Evolutionary conservation across 2,329 filamentous ascomycete species (phyloP).

Genomic region (Torrubiella hemipterigena): DNA sequence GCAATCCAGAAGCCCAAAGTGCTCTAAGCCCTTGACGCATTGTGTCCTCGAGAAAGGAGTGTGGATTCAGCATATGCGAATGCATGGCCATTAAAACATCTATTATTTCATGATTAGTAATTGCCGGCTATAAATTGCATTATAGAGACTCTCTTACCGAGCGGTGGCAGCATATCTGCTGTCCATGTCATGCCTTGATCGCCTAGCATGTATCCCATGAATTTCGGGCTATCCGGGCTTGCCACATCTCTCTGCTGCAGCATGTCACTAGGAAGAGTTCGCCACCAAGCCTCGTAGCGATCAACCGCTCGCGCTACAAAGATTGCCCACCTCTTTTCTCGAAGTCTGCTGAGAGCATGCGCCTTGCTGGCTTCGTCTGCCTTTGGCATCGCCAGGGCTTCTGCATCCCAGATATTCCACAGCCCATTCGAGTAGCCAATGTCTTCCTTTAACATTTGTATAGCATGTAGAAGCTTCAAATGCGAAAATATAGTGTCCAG

Average conservation of each 20-base stretch:
- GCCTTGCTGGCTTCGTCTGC: too few relatives aligned
- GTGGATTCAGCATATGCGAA: slow-evolving; percentile 65
- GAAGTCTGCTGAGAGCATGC: slow-evolving; percentile 42
- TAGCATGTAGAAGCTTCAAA: slow-evolving; percentile 57
- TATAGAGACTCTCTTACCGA: too few relatives aligned
- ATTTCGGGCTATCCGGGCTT: slow-evolving; percentile 5
- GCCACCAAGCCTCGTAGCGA: slow-evolving; percentile 58
- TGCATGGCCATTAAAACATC: slow-evolving; percentile 76
- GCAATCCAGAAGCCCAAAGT: slow-evolving; percentile 52
- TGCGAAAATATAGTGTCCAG: too few relatives aligned
- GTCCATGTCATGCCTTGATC: too few relatives aligned
- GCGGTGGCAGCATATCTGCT: too few relatives aligned
- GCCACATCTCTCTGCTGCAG: slow-evolving; percentile 25
- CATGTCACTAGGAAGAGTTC: slow-evolving; percentile 16
- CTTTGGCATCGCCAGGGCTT: slow-evolving; percentile 13
- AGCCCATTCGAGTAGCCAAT: slow-evolving; percentile 55
- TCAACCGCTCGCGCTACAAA: slow-evolving; percentile 57
- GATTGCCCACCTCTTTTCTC: slow-evolving; percentile 64
- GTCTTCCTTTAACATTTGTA: slow-evolving; percentile 55
- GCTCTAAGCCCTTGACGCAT: slow-evolving; percentile 42
- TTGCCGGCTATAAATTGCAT: too few relatives aligned
- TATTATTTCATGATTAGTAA: too few relatives aligned
- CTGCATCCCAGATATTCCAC: slow-evolving; percentile 46
- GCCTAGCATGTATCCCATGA: too few relatives aligned
- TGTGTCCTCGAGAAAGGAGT: slow-evolving; percentile 63